phyloP scores from a whole-genome alignment of 2,329 filamentous ascomycete genomes.

The Penicillium sclerotiorum region DNA sequence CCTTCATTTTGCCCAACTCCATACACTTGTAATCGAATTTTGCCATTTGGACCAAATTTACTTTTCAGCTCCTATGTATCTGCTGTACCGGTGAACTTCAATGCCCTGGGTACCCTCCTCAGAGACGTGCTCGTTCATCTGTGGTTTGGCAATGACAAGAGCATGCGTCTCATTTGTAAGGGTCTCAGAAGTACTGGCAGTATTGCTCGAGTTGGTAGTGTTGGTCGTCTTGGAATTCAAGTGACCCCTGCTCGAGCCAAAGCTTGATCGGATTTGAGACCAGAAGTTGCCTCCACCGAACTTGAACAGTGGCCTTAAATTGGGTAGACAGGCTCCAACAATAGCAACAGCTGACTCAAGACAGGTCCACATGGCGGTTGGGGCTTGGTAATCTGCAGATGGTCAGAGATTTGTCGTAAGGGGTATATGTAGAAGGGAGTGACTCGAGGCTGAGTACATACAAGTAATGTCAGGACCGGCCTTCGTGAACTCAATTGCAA shows the following conservation, averaged over 20 bases:
- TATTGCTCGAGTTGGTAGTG: not conserved
- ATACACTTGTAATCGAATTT: no score
- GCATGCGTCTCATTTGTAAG: not conserved
- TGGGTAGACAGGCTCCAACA: conserved; percentile 33
- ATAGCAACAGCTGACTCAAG: conserved; percentile 34
- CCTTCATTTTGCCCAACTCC: no score
- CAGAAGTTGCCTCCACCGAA: conserved; percentile 21
- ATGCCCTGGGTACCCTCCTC: conserved; percentile 4
- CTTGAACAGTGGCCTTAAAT: conserved; percentile 31
- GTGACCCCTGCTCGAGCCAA: conserved; percentile 15
- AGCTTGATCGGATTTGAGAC: conserved; percentile 19
- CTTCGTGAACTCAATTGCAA: conserved; percentile 27
- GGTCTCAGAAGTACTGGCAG: not conserved
- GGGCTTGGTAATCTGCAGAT: conserved; percentile 30
- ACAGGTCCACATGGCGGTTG: conserved; percentile 34
- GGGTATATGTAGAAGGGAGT: no score
- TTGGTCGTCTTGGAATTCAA: conserved; percentile 10
- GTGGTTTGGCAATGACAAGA: not conserved
- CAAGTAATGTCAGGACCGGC: conserved; percentile 33
- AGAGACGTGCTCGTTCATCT: not conserved
- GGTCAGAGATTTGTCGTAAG: not conserved
- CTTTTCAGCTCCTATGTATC: conserved; percentile 3
- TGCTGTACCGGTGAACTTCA: conserved; percentile 5
- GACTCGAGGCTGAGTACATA: conserved; percentile 12
- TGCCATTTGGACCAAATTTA: not conserved